Conservation (phyloP, 2,329 filamentous ascomycete species). For the Botrytis medusae region DNA sequence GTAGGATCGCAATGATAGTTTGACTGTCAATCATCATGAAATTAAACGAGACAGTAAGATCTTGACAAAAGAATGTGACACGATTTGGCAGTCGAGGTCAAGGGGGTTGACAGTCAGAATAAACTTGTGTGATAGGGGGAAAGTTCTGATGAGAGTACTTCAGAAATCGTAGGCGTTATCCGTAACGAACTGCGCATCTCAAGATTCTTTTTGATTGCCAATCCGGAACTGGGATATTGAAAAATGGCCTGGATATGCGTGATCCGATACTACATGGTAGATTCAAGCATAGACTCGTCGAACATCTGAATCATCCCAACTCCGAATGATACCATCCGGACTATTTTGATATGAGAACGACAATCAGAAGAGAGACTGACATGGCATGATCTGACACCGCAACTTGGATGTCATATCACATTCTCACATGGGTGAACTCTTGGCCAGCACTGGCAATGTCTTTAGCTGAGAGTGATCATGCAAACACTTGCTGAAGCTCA, state of each 20-base stretch:
- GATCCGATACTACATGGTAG: neutral
- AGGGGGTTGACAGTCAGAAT: neutral
- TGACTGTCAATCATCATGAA: neutral
- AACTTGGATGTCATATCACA: neutral
- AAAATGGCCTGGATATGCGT: neutral
- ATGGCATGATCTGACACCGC: neutral
- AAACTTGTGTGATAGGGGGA: neutral
- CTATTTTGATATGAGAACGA: neutral
- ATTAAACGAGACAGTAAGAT: neutral
- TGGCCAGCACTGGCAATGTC: neutral
- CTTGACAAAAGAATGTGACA: neutral
- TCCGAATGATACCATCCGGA: neutral
- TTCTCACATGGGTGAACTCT: neutral
- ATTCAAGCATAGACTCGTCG: neutral
- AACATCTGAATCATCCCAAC: neutral
- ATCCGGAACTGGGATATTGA: neutral
- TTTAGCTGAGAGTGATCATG: neutral
- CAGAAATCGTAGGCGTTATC: neutral
- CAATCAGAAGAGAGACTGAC: neutral
- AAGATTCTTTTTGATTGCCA: neutral
- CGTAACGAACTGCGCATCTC: neutral
- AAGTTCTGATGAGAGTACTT: neutral
- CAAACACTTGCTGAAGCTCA: neutral
- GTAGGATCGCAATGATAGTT: neutral
- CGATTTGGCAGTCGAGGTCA: neutral